Percentiles rank a stretch among this genome's conserved stretches.
Conservation (phyloP, 1,284 basidiomycete genomes). For the Lignosus rhinocerotis region DNA sequence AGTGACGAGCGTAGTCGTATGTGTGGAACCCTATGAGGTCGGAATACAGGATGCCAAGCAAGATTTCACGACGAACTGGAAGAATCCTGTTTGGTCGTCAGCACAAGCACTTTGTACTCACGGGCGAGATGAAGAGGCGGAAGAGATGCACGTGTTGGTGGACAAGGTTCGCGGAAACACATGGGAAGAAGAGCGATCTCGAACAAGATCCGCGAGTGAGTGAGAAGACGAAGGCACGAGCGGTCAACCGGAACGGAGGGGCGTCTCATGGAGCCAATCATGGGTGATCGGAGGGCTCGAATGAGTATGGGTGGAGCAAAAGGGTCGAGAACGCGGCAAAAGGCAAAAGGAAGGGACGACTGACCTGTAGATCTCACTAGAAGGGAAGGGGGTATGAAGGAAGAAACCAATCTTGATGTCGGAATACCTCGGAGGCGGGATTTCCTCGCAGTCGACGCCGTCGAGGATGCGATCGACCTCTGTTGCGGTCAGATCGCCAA, state of each 20-base stretch:
- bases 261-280: slow-evolving; percentile 9
- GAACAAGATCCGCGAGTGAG: slow-evolving; percentile 5
- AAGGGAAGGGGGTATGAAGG: slow-evolving; percentile 98
- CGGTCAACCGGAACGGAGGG: slow-evolving; percentile 10
- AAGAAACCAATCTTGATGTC: slow-evolving; percentile 96
- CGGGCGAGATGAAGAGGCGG: neutral
- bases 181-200: slow-evolving; percentile 1
- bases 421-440: slow-evolving; percentile 42
- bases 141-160: slow-evolving; percentile 1
- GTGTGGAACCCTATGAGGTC: slow-evolving; percentile 99
- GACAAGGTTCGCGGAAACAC: slow-evolving; percentile 7
- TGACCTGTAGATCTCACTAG: slow-evolving; percentile 95
- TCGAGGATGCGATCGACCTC: slow-evolving; percentile 79
- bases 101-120: neutral
- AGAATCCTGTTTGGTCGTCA: slow-evolving; percentile 66
- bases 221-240: slow-evolving; percentile 10
- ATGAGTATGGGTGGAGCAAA: slow-evolving; percentile 4
- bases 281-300: neutral
- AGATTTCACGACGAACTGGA: slow-evolving; percentile 94
- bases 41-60: slow-evolving; percentile 93
- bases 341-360: slow-evolving; percentile 27
- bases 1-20: slow-evolving; percentile 99
- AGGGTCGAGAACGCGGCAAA: slow-evolving; percentile 2
- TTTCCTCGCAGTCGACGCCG: slow-evolving; percentile 66
- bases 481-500: slow-evolving; percentile 61